Evolutionary conservation across 495 filamentous ascomycete genomes (phyloP).

Genomic region (Podospora australis): DNA sequence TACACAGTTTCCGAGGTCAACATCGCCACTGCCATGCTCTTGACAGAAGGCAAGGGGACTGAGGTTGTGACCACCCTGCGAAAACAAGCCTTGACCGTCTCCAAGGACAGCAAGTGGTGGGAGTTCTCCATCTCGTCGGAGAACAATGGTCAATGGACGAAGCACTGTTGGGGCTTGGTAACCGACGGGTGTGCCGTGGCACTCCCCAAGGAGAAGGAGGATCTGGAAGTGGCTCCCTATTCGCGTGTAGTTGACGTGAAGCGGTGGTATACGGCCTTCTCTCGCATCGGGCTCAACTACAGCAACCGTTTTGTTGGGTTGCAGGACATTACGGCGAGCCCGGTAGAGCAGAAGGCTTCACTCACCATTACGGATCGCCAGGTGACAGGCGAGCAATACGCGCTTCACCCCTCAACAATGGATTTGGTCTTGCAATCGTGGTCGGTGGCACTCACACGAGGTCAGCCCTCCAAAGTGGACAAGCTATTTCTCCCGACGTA

Average conservation of each 20-base stretch:
- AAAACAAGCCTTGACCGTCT: background rate
- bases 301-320: background rate
- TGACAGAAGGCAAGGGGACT: slow-evolving; percentile 15
- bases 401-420: background rate
- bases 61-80: background rate
- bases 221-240: background rate
- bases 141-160: slow-evolving; percentile 33
- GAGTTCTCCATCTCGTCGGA: slow-evolving; percentile 40
- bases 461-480: background rate
- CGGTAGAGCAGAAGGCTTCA: background rate
- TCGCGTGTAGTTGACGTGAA: background rate
- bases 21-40: slow-evolving; percentile 26
- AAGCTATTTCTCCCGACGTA: background rate
- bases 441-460: background rate
- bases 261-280: background rate
- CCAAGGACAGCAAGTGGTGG: slow-evolving; percentile 35
- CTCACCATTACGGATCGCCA: background rate
- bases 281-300: background rate
- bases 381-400: background rate
- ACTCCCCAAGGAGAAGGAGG: background rate
- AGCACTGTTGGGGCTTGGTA: slow-evolving; percentile 38
- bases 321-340: background rate
- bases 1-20: background rate
- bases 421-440: background rate
- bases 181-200: background rate